Percentiles rank a stretch among this genome's conserved stretches.
phyloP scores from a whole-genome alignment of 768 basidiomycete genomes.

The Clitopilus passeckerianus region DNA sequence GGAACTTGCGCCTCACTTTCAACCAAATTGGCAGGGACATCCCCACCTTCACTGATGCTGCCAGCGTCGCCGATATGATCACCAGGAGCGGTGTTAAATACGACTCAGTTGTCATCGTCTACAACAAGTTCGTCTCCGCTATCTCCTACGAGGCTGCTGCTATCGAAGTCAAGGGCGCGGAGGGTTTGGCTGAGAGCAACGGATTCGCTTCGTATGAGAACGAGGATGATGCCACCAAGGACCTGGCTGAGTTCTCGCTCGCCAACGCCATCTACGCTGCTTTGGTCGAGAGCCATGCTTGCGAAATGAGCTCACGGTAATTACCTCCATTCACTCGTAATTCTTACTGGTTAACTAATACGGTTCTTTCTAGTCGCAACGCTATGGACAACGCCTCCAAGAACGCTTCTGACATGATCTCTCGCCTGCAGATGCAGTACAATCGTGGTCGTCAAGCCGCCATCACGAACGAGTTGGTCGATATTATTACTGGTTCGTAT shows the following conservation, averaged over 20 bases:
- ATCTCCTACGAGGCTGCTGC: slow-evolving; percentile 82
- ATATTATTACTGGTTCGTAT: slow-evolving; percentile 81
- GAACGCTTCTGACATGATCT: slow-evolving; percentile 96
- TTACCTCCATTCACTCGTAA: slow-evolving; percentile 7
- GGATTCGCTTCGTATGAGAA: slow-evolving; percentile 96
- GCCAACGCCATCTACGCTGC: slow-evolving; percentile 96
- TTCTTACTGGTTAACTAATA: slow-evolving; percentile 2
- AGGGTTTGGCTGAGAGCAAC: slow-evolving; percentile 74
- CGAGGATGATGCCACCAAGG: slow-evolving; percentile 93
- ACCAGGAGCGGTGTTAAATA: slow-evolving; percentile 80
- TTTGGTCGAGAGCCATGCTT: slow-evolving; percentile 92
- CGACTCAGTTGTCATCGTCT: slow-evolving; percentile 76
- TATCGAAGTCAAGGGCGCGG: slow-evolving; percentile 77
- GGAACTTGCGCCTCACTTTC: slow-evolving; percentile 81
- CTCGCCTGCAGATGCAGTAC: slow-evolving; percentile 85
- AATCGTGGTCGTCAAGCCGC: slow-evolving; percentile 98
- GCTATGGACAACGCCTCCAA: slow-evolving; percentile 99
- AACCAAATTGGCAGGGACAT: slow-evolving; percentile 98
- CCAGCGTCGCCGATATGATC: slow-evolving; percentile 90
- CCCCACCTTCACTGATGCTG: slow-evolving; percentile 95
- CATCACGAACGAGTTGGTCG: slow-evolving; percentile 93
- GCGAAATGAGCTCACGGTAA: slow-evolving; percentile 89
- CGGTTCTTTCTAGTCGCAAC: slow-evolving; percentile 59
- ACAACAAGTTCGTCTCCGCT: slow-evolving; percentile 86
- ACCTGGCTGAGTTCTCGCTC: slow-evolving; percentile 91